Conservation (phyloP, 2,329 filamentous ascomycete genomes). For the Fusarium decemcellulare region DNA sequence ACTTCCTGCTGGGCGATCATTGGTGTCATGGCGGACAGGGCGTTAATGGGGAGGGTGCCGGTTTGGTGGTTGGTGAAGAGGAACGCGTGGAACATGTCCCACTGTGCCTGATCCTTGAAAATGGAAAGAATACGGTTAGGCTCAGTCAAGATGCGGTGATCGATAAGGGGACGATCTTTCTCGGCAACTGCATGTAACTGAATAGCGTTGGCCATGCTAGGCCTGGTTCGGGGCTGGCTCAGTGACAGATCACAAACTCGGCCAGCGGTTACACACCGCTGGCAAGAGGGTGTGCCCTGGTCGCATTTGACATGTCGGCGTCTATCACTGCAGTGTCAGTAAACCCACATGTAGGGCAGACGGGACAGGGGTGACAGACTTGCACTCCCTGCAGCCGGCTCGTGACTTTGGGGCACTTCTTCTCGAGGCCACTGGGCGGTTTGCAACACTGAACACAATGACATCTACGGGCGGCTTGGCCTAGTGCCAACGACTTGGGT, state of each 20-base stretch:
- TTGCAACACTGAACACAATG: constrained; percentile 23
- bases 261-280: constrained; percentile 28
- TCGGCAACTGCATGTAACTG: too few relatives aligned
- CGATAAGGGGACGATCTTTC: background rate
- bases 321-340: constrained; percentile 18
- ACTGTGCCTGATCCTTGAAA: constrained; percentile 41
- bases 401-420: constrained; percentile 39
- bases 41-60: constrained; percentile 36
- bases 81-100: constrained; percentile 41
- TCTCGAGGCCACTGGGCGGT: constrained; percentile 20
- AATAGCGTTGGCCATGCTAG: background rate
- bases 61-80: constrained; percentile 35
- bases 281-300: constrained; percentile 37
- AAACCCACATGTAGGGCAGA: background rate
- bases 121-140: constrained; percentile 31
- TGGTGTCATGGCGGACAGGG: constrained; percentile 35
- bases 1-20: constrained; percentile 36
- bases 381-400: constrained; percentile 42
- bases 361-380: constrained; percentile 22
- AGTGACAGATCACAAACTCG: constrained; percentile 32
- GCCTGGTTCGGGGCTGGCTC: constrained; percentile 2
- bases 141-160: constrained; percentile 31
- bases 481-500: constrained; percentile 1
- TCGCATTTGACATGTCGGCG: constrained; percentile 45
- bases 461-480: constrained; percentile 28